Base-by-base conservation (phyloP, 1,284 basidiomycete genomes). In the Boletus albobrunnescens region DNA sequence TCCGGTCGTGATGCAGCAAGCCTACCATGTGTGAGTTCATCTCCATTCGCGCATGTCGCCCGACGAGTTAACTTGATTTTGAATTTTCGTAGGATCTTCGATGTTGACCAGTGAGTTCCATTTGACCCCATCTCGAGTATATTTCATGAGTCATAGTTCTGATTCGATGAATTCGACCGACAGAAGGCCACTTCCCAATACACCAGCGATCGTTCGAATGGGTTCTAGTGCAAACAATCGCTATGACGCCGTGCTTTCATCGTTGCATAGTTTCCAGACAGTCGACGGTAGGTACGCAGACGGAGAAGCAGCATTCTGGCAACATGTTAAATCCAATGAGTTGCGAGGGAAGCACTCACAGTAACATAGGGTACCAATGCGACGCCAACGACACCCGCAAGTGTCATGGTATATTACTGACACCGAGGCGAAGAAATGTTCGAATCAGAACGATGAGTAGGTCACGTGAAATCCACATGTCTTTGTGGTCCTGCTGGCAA, bases 311-410 rank as follows among this genome's bases (percentile, higher is more conserved):
- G 78, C 77, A 22, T 79, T 84, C 85, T 87, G 35, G 19, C n/a
- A 16, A 46, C 8, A 20, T 6, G 22, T 36, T 39, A n/a, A 20
- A 33, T n/a, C 6, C 3, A 13, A n/a, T 4, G n/a, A 40, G 30
- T 16, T 23, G 33, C 13, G n/a, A 37, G 48, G 49, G 37, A 49
- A 16, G 52, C 19, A 65, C 82, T 59, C 56, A 89, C 87, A 49
- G 79, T 82, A 63, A 89, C 81, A 59, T 88, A 89, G 14, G 87
- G 87, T 6, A 90, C 79, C 71, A 36, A 71, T 77, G n/a, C n/a
- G 26, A 82, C 65, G 12, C 68, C 68, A 41, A 60, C 51, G 16
- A 53, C 53, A 8, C 59, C 53, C 61, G n/a, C n/a, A n/a, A n/a
- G n/a, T n/a, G n/a, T n/a, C n/a, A n/a, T n/a, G n/a, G n/a, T n/a